Base-by-base conservation (phyloP, 192 early-diverging fungal genomes). In the Bifiguratus adelaidae region DNA sequence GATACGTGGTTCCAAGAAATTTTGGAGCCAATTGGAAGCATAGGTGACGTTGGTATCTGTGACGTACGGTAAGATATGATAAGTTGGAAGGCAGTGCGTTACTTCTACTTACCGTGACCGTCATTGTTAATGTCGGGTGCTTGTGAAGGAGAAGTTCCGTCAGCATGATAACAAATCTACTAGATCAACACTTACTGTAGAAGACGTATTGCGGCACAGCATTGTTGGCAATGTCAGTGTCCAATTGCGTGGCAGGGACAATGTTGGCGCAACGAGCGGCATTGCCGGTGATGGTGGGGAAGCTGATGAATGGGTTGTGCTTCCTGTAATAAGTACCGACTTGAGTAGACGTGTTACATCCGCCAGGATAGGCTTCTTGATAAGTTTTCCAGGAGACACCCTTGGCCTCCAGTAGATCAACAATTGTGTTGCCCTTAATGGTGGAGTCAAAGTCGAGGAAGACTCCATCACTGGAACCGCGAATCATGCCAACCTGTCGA, bases 281-380 rank as follows among this genome's bases (percentile, higher is more conserved):
- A 58, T 82, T 74, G 28, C 24, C 53, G 16, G 48, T 34, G 43
- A 88, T 78, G 30, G 55, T 58, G 36, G 49, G 65, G 48, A 77
- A 75, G 21, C 62, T 67, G 30, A 81, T 69, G 53, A 88, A 84
- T 7, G 85, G 85, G 54, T 82, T 82, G 61, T 88, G 85, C 55
- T 85, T 88, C 44, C 85, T 63, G 16, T 38, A 38, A 16, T 49
- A 49, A 24, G 36, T 34, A 15, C 36, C 36, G 18, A 36, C 22
- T 3, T 9, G 15, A n/a, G 33, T 38, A 4, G 32, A 15, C 20
- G 47, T 49, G 33, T 49, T 35, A 22, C 36, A 34, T 18, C 19
- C 24, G 27, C 47, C 47, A 4, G 59, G 79, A 57, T 80, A 82
- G 30, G 45, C 48, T 50, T 83, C 66, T 42, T 74, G 67, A 58